phyloP scores from a whole-genome alignment of 73 alveolate species.

The Tetrahymena borealis region DNA sequence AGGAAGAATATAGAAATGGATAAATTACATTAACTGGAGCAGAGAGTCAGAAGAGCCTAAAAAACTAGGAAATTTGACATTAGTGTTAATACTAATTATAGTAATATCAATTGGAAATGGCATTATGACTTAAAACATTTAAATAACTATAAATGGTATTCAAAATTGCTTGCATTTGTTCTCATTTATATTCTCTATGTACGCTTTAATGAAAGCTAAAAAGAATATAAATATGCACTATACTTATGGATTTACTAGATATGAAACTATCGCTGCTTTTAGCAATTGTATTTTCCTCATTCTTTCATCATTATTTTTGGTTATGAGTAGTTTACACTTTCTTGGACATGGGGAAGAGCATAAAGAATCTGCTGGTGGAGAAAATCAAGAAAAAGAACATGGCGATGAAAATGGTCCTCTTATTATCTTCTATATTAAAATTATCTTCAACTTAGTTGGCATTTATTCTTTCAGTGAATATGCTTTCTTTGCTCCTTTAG shows the following conservation, averaged over 20 bases:
- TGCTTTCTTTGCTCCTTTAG: constrained; percentile 3
- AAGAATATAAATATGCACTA: neutral
- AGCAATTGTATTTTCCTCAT: neutral
- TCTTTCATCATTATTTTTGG: neutral
- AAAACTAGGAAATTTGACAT: neutral
- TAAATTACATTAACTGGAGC: neutral
- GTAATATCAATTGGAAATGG: neutral
- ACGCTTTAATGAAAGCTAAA: neutral
- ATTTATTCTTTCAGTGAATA: neutral
- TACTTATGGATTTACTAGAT: neutral
- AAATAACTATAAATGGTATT: neutral
- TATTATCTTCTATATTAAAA: neutral
- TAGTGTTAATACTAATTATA: neutral
- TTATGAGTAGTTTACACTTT: neutral
- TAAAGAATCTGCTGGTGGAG: neutral
- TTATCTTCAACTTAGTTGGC: neutral
- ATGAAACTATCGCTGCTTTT: neutral
- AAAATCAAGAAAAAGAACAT: neutral
- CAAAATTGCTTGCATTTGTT: neutral
- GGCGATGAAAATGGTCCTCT: neutral
- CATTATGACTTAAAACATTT: neutral
- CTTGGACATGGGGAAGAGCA: neutral
- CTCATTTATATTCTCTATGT: neutral
- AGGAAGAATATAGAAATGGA: neutral
- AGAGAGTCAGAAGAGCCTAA: neutral